A percentile compares a stretch with the other conserved stretches of the same genome.
Evolutionary conservation across 345 rosid genomes (phyloP).

Genomic region (Aethionema arabicum): DNA sequence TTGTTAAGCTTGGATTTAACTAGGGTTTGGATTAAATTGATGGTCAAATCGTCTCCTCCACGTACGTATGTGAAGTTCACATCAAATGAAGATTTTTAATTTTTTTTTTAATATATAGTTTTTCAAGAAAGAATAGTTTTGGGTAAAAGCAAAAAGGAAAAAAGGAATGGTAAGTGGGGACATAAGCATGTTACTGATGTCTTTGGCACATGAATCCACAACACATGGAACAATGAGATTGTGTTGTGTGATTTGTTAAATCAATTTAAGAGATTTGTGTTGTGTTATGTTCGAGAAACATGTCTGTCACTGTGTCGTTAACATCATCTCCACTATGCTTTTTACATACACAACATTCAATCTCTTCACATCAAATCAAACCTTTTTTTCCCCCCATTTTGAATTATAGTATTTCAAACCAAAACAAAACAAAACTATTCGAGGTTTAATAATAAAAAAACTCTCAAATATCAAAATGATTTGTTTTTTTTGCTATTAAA

Average conservation of each 20-base stretch:
- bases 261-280: constrained; percentile 22
- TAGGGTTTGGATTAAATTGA: background rate
- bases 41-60: too few species aligned
- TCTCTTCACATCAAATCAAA: constrained; percentile 21
- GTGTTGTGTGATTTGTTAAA: constrained; percentile 9
- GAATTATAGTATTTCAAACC: background rate
- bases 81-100: too few species aligned
- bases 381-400: background rate
- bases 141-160: constrained; percentile 24
- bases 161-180: constrained; percentile 26
- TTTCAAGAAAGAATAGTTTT: constrained; percentile 23
- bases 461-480: too few species aligned
- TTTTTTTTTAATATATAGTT: too few species aligned
- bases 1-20: too few species aligned
- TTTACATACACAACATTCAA: constrained; percentile 12
- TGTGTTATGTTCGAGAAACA: constrained; percentile 53
- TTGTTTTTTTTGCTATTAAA: too few species aligned
- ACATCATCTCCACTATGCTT: constrained; percentile 25
- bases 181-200: constrained; percentile 62
- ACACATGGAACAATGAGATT: constrained; percentile 31
- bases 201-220: constrained; percentile 36
- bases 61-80: too few species aligned
- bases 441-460: too few species aligned
- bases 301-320: constrained; percentile 54
- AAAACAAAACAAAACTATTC: too few species aligned